These are phyloP conservation scores for Kodamaea sp. DNA, from an alignment of 1,139 yeast species.

Conservation along the genomic window DNA sequence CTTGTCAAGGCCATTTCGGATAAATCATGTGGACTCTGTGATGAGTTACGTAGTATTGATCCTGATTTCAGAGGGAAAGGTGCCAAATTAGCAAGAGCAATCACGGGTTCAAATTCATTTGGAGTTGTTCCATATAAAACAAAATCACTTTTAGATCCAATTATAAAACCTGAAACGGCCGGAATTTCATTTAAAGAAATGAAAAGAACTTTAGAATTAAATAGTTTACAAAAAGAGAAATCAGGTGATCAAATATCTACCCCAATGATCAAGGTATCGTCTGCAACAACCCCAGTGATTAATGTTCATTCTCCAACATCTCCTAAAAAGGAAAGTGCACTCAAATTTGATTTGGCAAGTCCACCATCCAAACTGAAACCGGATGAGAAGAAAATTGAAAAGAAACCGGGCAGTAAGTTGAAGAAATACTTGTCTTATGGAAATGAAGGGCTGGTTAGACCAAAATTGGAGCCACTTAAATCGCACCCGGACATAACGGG, in stretches of 20 bases:
- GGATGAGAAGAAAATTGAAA: not conserved
- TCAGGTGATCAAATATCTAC: not conserved
- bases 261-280: not conserved
- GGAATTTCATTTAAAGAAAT: conserved; percentile 37
- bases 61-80: conserved; percentile 45
- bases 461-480: conserved; percentile 30
- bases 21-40: conserved; percentile 35
- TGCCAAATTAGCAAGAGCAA: conserved; percentile 42
- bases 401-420: conserved; percentile 10
- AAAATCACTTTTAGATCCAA: conserved; percentile 38
- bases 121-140: conserved; percentile 42
- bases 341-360: conserved; percentile 23
- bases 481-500: conserved; percentile 38
- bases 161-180: conserved; percentile 18
- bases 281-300: conserved; percentile 11
- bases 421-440: conserved; percentile 32
- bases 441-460: conserved; percentile 15
- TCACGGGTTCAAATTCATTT: conserved; percentile 44
- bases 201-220: conserved; percentile 25
- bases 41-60: conserved; percentile 33
- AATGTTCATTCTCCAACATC: conserved; percentile 9
- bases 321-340: conserved; percentile 1
- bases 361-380: conserved; percentile 6
- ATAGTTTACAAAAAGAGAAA: conserved; percentile 3
- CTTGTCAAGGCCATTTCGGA: conserved; percentile 36